These are phyloP conservation scores for Hansenula sp. DNA, from an alignment of 1,139 yeast species.

Conservation along the genomic window DNA sequence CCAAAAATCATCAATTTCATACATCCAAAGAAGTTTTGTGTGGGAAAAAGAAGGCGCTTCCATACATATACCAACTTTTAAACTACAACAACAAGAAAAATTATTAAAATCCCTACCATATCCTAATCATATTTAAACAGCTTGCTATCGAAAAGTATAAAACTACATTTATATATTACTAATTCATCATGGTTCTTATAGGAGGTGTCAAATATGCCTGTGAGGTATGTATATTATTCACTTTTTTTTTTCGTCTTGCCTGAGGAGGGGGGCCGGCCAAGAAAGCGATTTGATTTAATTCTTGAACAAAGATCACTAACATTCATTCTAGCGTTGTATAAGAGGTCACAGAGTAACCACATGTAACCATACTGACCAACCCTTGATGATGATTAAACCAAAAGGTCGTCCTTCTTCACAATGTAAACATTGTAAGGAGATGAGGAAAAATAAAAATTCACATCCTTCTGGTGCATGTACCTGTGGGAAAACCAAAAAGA, in stretches of 20 bases:
- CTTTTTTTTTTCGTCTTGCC: not conserved
- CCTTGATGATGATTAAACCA: slow-evolving; percentile 88
- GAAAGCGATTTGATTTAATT: not conserved
- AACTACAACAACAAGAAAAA: not conserved
- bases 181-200: slow-evolving; percentile 64
- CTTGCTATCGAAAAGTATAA: too few species aligned
- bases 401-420: slow-evolving; percentile 95
- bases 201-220: slow-evolving; percentile 96
- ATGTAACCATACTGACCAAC: slow-evolving; percentile 89
- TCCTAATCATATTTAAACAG: too few species aligned
- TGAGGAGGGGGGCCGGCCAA: too few species aligned
- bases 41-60: too few species aligned
- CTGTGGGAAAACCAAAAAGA: slow-evolving; percentile 53
- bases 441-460: slow-evolving; percentile 63
- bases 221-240: slow-evolving; percentile 35
- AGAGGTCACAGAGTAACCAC: slow-evolving; percentile 95
- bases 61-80: not conserved
- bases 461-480: slow-evolving; percentile 62
- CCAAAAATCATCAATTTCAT: too few species aligned
- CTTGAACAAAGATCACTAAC: slow-evolving; percentile 7
- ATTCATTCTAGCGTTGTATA: slow-evolving; percentile 61
- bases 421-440: slow-evolving; percentile 82
- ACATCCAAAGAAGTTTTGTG: too few species aligned
- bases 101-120: too few species aligned
- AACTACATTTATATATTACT: not conserved